These are phyloP conservation scores for Aspergillus sojae DNA, from an alignment of 2,329 filamentous ascomycete genomes.

Conservation along the genomic window DNA sequence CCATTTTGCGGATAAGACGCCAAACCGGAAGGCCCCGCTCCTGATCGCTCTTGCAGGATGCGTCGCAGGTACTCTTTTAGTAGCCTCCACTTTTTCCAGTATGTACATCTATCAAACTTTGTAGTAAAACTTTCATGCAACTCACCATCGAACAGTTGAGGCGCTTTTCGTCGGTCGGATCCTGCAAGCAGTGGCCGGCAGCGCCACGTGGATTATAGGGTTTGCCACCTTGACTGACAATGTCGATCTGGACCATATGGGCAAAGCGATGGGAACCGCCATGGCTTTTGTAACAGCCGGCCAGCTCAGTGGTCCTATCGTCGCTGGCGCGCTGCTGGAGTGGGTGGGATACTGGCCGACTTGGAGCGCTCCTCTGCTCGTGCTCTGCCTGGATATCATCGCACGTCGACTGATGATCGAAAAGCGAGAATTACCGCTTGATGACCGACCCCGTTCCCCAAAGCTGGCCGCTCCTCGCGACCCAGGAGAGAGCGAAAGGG, in stretches of 20 bases:
- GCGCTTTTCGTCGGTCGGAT: conserved; percentile 30
- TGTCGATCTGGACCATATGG: conserved; percentile 28
- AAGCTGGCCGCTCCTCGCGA: background rate
- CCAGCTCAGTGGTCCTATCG: conserved; percentile 31
- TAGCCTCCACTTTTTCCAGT: conserved; percentile 26
- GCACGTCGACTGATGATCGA: conserved; percentile 35
- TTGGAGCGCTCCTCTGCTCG: conserved; percentile 30
- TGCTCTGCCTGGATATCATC: conserved; percentile 33
- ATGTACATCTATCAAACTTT: background rate
- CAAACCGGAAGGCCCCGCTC: conserved; percentile 26
- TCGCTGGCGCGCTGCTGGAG: conserved; percentile 31
- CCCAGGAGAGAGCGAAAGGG: background rate
- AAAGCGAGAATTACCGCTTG: background rate
- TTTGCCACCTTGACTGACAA: conserved; percentile 33
- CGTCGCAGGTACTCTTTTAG: conserved; percentile 28
- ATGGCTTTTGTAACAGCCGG: conserved; percentile 31
- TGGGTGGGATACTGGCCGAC: conserved; percentile 35
- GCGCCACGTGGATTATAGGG: conserved; percentile 37
- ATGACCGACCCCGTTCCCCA: background rate
- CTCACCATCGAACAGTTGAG: conserved; percentile 16
- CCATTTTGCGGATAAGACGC: conserved; percentile 31
- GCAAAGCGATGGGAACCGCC: conserved; percentile 28
- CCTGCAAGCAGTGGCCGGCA: conserved; percentile 32
- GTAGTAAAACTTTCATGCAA: background rate
- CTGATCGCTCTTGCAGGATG: conserved; percentile 29